Evolutionary conservation across 805 yeast genomes (phyloP).

Genomic region (Hyphopichia homilentoma): DNA sequence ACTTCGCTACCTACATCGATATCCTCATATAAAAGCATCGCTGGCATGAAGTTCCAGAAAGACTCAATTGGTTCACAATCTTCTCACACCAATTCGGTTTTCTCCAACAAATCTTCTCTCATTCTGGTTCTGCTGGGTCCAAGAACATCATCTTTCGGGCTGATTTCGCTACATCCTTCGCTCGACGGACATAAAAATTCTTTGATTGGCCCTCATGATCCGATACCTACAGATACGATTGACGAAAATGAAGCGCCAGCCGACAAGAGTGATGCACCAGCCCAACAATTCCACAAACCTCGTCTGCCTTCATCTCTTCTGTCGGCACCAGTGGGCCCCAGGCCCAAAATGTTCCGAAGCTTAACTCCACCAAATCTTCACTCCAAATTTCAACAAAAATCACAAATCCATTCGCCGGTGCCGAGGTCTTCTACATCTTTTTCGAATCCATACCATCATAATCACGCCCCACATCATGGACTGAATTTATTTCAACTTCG

Average conservation of each 20-base stretch:
- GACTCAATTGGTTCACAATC: conserved; percentile 27
- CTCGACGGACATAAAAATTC: conserved; percentile 9
- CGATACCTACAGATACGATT: conserved; percentile 3
- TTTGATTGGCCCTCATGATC: conserved; percentile 17
- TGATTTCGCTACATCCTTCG: conserved; percentile 18
- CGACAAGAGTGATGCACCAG: background rate
- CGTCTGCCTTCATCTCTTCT: background rate
- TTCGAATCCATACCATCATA: conserved; percentile 4
- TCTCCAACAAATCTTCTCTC: conserved; percentile 33
- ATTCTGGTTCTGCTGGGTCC: conserved; percentile 26
- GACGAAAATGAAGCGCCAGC: background rate
- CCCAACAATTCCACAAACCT: background rate
- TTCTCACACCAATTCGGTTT: conserved; percentile 25
- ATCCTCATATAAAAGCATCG: conserved; percentile 3
- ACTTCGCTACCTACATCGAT: conserved; percentile 6
- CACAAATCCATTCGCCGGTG: conserved; percentile 5
- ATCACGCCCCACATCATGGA: conserved; percentile 8
- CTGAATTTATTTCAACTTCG: conserved; percentile 6
- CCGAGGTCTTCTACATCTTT: conserved; percentile 4
- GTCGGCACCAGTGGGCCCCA: background rate
- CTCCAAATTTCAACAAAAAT: conserved; percentile 1
- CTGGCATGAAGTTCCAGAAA: background rate
- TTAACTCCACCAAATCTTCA: conserved; percentile 3
- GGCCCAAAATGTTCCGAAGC: conserved; percentile 1
- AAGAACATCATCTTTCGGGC: conserved; percentile 27